phyloP scores from a whole-genome alignment of 176 grass and related monocot genomes.

The Oryza meyeriana region DNA sequence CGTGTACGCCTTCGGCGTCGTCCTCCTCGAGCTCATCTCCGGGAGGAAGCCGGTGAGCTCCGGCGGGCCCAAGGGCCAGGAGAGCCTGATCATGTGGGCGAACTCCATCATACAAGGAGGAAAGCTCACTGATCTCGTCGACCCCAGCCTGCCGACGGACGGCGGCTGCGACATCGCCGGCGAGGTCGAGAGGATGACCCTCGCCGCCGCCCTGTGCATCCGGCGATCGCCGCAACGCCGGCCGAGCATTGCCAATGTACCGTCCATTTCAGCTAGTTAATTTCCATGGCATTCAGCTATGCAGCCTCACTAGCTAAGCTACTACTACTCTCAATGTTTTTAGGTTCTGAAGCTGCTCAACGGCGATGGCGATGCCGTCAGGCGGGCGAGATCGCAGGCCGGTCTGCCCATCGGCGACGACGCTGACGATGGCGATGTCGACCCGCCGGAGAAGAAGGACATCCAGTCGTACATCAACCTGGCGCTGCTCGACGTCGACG shows the following conservation, averaged over 20 bases:
- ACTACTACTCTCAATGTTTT: neutral
- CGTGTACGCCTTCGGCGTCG: slow-evolving; percentile 89
- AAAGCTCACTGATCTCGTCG: slow-evolving; percentile 54
- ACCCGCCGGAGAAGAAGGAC: slow-evolving; percentile 31
- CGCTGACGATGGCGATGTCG: neutral
- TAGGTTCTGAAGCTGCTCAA: slow-evolving; percentile 67
- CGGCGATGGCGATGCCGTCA: slow-evolving; percentile 50
- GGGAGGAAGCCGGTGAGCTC: slow-evolving; percentile 78
- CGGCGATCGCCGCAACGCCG: slow-evolving; percentile 46
- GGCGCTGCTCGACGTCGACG: slow-evolving; percentile 64
- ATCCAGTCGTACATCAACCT: slow-evolving; percentile 88
- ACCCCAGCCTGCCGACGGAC: slow-evolving; percentile 34
- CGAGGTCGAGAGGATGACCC: slow-evolving; percentile 61
- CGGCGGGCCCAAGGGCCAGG: slow-evolving; percentile 57
- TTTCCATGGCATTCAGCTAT: neutral
- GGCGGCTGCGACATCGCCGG: neutral
- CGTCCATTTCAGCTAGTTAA: neutral
- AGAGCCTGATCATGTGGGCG: slow-evolving; percentile 91
- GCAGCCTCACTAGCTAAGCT: neutral
- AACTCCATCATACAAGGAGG: slow-evolving; percentile 48
- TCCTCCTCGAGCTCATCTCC: slow-evolving; percentile 89
- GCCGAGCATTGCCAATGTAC: slow-evolving; percentile 56
- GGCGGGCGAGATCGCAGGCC: slow-evolving; percentile 50
- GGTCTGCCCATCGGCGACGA: neutral
- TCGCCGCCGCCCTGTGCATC: slow-evolving; percentile 80